Percentiles rank a stretch among this genome's conserved stretches.
phyloP scores from a whole-genome alignment of 768 basidiomycete genomes.

The Suillus clintonianus region DNA sequence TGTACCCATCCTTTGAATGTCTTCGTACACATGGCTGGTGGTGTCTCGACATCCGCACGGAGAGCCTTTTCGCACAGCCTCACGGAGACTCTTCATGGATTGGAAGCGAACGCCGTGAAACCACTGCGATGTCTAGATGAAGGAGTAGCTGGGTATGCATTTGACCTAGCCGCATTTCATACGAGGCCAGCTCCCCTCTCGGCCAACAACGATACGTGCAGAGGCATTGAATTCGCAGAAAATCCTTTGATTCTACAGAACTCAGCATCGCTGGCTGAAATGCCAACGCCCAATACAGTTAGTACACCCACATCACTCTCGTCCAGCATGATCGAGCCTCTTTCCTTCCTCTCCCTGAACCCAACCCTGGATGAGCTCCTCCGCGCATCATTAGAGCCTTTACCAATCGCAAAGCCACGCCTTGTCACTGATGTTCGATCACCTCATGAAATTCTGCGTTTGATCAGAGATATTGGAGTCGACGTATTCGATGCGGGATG shows the following conservation, averaged over 20 bases:
- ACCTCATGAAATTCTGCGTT: conserved; percentile 75
- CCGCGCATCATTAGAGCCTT: conserved; percentile 55
- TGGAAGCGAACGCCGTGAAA: conserved; percentile 52
- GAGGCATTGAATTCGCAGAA: conserved; percentile 8
- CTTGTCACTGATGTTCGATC: conserved; percentile 55
- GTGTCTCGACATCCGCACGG: conserved; percentile 55
- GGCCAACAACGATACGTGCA: too few relatives aligned
- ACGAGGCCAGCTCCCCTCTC: conserved; percentile 15
- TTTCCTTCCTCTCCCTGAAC: neutral
- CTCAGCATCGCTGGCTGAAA: conserved; percentile 8
- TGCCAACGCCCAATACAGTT: conserved; percentile 8
- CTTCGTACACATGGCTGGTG: conserved; percentile 73
- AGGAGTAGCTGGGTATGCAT: conserved; percentile 66
- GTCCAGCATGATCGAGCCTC: conserved; percentile 1
- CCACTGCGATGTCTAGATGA: conserved; percentile 64
- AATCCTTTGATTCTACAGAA: conserved; percentile 15
- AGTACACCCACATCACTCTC: neutral
- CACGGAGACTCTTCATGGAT: conserved; percentile 53
- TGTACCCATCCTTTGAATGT: conserved; percentile 42
- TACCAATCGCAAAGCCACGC: conserved; percentile 62
- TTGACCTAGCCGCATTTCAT: conserved; percentile 62
- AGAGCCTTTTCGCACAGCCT: conserved; percentile 62
- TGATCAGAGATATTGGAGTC: conserved; percentile 65
- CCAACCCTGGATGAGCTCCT: conserved; percentile 45
- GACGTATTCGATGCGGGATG: conserved; percentile 79